These are phyloP conservation scores for Fomes fomentarius DNA, from an alignment of 1,284 basidiomycete species.

Conservation along the genomic window DNA sequence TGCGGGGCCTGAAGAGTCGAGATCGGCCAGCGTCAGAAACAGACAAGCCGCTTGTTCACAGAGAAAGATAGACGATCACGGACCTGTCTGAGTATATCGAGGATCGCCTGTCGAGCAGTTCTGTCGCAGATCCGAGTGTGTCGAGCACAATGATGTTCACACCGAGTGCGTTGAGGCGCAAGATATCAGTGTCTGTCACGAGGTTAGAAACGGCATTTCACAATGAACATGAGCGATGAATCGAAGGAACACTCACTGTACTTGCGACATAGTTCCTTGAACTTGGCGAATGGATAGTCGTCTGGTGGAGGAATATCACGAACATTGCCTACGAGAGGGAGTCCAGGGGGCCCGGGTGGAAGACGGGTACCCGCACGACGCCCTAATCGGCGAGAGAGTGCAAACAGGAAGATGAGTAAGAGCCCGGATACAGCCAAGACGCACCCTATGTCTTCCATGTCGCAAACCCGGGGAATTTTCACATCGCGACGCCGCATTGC, in stretches of 20 bases:
- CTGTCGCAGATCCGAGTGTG: conserved; percentile 34
- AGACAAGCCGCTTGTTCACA: neutral
- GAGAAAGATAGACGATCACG: too few relatives aligned
- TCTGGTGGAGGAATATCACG: conserved; percentile 23
- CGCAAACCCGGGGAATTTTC: too few relatives aligned
- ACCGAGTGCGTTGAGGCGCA: conserved; percentile 23
- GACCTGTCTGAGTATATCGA: conserved; percentile 26
- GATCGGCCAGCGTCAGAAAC: neutral
- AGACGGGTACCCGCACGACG: neutral
- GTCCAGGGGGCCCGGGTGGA: conserved; percentile 27
- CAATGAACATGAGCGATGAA: neutral
- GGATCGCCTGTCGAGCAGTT: conserved; percentile 26
- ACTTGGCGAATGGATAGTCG: conserved; percentile 21
- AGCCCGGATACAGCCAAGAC: neutral
- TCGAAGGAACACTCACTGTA: conserved; percentile 12
- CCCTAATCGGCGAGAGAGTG: neutral
- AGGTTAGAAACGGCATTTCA: neutral
- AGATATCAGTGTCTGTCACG: conserved; percentile 21
- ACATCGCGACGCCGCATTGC: too few relatives aligned
- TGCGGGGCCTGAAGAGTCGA: conserved; percentile 34
- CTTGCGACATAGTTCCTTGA: conserved; percentile 11
- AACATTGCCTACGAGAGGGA: conserved; percentile 29
- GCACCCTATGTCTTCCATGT: too few relatives aligned
- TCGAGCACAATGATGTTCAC: conserved; percentile 43
- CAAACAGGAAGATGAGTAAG: neutral